phyloP scores from a whole-genome alignment of 2,329 filamentous ascomycete genomes.

The Hymenoscyphus infarciens region DNA sequence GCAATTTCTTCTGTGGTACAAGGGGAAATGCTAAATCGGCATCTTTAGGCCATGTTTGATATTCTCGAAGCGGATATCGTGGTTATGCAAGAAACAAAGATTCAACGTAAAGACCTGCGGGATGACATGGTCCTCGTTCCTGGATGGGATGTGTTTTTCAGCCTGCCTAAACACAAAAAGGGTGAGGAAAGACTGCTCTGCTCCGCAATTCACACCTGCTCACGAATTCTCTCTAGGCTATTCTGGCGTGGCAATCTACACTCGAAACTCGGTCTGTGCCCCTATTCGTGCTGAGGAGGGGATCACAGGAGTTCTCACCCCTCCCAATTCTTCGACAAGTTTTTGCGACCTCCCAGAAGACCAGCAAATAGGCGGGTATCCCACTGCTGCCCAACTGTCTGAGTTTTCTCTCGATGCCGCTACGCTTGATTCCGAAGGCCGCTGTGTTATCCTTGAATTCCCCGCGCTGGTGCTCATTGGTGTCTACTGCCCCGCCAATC shows the following conservation, averaged over 20 bases:
- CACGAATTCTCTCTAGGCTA: conserved; percentile 59
- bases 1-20: background rate
- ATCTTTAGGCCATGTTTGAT: conserved; percentile 79
- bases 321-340: conserved; percentile 64
- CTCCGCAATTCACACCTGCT: background rate
- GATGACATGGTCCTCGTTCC: conserved; percentile 96
- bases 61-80: conserved; percentile 89
- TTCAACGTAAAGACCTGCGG: conserved; percentile 83
- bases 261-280: conserved; percentile 76
- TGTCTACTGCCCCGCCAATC: conserved; percentile 85
- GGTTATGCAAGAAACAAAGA: conserved; percentile 94
- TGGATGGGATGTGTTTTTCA: conserved; percentile 97
- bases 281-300: conserved; percentile 92
- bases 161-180: conserved; percentile 89
- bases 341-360: conserved; percentile 73
- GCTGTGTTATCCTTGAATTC: conserved; percentile 88
- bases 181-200: conserved; percentile 46
- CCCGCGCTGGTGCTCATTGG: conserved; percentile 91
- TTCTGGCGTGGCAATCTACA: conserved; percentile 93
- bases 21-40: conserved; percentile 2
- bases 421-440: conserved; percentile 82
- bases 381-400: conserved; percentile 62
- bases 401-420: conserved; percentile 62
- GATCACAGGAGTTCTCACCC: conserved; percentile 75
- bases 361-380: conserved; percentile 86